phyloP scores from a whole-genome alignment of 1,284 basidiomycete genomes.

The Boletus chippewaensis region DNA sequence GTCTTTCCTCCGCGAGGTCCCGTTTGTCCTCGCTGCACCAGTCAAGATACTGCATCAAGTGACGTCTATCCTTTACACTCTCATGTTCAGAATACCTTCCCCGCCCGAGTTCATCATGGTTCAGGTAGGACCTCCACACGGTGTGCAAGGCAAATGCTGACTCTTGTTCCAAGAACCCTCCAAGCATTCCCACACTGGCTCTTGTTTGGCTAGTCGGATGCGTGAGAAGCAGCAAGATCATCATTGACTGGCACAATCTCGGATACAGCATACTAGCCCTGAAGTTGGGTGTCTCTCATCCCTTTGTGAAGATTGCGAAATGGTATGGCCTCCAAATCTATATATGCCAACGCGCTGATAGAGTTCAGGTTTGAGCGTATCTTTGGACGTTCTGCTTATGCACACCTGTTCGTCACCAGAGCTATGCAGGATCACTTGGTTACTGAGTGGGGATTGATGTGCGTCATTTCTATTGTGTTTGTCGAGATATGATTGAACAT shows the following conservation, averaged over 20 bases:
- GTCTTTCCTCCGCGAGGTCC: slow-evolving; percentile 44
- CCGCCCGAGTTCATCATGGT: slow-evolving; percentile 86
- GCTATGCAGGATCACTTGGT: slow-evolving; percentile 77
- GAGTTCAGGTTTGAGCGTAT: slow-evolving; percentile 66
- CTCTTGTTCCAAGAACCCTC: slow-evolving; percentile 72
- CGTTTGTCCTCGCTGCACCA: slow-evolving; percentile 77
- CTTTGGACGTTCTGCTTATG: slow-evolving; percentile 78
- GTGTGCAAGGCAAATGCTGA: slow-evolving; percentile 3
- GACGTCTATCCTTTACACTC: slow-evolving; percentile 52
- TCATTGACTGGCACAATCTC: slow-evolving; percentile 99
- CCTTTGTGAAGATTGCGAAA: slow-evolving; percentile 69
- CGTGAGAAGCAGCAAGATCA: slow-evolving; percentile 71
- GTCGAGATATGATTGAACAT: slow-evolving; percentile 9
- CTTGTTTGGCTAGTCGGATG: slow-evolving; percentile 72
- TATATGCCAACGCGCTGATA: slow-evolving; percentile 1
- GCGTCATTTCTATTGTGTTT: slow-evolving; percentile 29
- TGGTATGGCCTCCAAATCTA: slow-evolving; percentile 40
- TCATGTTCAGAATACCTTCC: slow-evolving; percentile 55
- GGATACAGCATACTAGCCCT: slow-evolving; percentile 91
- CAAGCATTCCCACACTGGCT: slow-evolving; percentile 89
- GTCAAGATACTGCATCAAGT: slow-evolving; percentile 76
- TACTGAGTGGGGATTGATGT: slow-evolving; percentile 75
- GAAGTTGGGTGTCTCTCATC: slow-evolving; percentile 61
- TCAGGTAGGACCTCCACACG: slow-evolving; percentile 52
- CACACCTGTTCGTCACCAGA: slow-evolving; percentile 90